Conservation (phyloP, 495 filamentous ascomycete species). For the Articulospora tetracladia region DNA sequence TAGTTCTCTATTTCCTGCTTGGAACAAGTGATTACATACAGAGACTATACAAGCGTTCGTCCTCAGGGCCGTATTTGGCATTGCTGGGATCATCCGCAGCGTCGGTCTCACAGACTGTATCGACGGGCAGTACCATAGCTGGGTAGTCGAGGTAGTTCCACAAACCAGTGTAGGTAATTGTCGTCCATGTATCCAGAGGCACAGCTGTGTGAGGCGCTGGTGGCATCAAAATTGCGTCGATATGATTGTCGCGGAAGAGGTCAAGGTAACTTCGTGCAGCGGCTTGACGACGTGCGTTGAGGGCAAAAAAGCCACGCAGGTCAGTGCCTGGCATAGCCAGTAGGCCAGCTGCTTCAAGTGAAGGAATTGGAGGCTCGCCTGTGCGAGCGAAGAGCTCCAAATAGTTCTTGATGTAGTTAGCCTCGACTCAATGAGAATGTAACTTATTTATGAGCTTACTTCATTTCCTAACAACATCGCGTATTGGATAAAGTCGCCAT, state of each 20-base stretch:
- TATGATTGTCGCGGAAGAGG: constrained; percentile 10
- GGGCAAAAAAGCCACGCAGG: constrained; percentile 4
- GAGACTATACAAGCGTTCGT: constrained; percentile 8
- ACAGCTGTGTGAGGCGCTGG: constrained; percentile 32
- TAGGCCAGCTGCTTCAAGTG: background rate
- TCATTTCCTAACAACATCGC: constrained; percentile 3
- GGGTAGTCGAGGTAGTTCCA: constrained; percentile 27
- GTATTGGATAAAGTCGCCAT: background rate
- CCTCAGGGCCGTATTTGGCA: constrained; percentile 7
- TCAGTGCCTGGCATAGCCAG: background rate
- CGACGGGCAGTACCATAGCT: constrained; percentile 17
- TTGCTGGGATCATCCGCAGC: constrained; percentile 6
- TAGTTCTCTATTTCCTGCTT: background rate
- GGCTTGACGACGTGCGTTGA: constrained; percentile 1
- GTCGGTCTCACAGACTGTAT: constrained; percentile 4
- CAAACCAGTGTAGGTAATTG: constrained; percentile 31
- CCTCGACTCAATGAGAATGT: background rate
- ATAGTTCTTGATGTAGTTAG: constrained; percentile 2
- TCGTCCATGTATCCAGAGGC: constrained; percentile 27
- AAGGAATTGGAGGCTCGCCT: constrained; percentile 8
- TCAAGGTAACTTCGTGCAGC: constrained; percentile 3
- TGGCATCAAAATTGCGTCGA: constrained; percentile 31
- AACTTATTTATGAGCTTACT: background rate
- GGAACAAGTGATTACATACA: constrained; percentile 8
- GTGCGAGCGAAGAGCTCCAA: constrained; percentile 9